These are phyloP conservation scores for Phytophthora pluvialis DNA, from an alignment of 352 stramenopile species.

Conservation along the genomic window DNA sequence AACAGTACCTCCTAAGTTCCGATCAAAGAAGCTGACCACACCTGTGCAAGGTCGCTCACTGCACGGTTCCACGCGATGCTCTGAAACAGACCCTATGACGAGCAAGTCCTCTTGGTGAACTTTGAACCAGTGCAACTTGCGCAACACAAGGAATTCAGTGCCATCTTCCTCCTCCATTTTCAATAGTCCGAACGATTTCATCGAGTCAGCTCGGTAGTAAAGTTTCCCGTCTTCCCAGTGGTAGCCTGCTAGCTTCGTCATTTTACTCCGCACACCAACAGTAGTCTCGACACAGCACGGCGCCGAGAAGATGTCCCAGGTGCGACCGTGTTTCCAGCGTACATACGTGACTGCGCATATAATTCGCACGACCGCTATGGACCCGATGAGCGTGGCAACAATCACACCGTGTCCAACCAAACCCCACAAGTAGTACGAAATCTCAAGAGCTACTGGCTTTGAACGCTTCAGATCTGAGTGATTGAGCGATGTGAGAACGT, in stretches of 20 bases:
- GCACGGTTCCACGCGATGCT: constrained; percentile 10
- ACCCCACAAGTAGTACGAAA: constrained; percentile 23
- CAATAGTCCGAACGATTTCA: constrained; percentile 29
- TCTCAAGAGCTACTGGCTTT: background rate
- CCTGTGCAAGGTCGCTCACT: constrained; percentile 19
- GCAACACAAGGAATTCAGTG: constrained; percentile 22
- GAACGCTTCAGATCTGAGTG: constrained; percentile 3
- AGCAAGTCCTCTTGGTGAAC: constrained; percentile 13
- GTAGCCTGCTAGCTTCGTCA: constrained; percentile 19
- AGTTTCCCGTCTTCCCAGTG: constrained; percentile 11
- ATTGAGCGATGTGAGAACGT: constrained; percentile 13
- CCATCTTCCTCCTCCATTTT: constrained; percentile 25
- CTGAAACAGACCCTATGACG: constrained; percentile 16
- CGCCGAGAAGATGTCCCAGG: constrained; percentile 7
- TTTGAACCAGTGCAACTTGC: constrained; percentile 22
- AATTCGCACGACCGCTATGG: constrained; percentile 5
- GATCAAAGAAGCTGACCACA: constrained; percentile 22
- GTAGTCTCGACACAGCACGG: constrained; percentile 21
- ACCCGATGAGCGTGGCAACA: constrained; percentile 9
- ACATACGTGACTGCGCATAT: constrained; percentile 12
- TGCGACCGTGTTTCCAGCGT: constrained; percentile 9
- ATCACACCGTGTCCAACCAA: constrained; percentile 11
- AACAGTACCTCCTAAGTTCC: constrained; percentile 7
- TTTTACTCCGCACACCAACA: constrained; percentile 16
- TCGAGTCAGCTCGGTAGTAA: constrained; percentile 6